A percentile compares a stretch with the other conserved stretches of the same genome.
These are phyloP conservation scores for Solanum tacnaense DNA, from an alignment of 257 asterid genomes.

Conservation along the genomic window DNA sequence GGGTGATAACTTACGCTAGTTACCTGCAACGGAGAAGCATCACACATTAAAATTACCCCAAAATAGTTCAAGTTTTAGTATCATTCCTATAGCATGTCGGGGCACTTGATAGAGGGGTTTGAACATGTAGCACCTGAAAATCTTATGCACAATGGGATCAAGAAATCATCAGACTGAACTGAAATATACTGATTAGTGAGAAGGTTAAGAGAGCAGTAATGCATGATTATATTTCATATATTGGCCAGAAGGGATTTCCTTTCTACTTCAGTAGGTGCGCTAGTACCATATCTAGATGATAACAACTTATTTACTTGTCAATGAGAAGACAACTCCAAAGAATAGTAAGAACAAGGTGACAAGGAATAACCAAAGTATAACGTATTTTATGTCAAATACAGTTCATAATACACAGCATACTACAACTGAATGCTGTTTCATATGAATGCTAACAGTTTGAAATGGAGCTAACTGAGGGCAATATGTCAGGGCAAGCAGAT, in stretches of 20 bases:
- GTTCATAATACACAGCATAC: not conserved
- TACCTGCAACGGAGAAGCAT: constrained; percentile 40
- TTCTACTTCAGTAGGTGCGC: not conserved
- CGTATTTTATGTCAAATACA: not conserved
- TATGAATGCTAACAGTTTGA: not conserved
- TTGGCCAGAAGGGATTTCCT: not conserved
- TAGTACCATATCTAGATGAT: not conserved
- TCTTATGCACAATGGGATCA: not conserved
- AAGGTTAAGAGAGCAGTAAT: not conserved
- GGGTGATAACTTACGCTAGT: constrained; percentile 95
- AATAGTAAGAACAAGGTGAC: not conserved
- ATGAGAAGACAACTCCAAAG: not conserved
- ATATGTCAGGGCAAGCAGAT: not conserved
- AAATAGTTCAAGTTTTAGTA: not conserved
- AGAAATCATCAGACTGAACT: not conserved
- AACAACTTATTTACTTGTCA: not conserved
- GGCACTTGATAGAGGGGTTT: not conserved
- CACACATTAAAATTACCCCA: not conserved
- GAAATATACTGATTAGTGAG: not conserved
- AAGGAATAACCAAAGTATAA: not conserved
- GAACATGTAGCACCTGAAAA: not conserved
- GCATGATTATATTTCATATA: not conserved
- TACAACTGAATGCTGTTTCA: not conserved
- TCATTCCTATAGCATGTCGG: not conserved
- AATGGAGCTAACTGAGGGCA: not conserved